Percentiles rank a stretch among this genome's conserved stretches.
These are phyloP conservation scores for Cyclotella choctawhatcheeana DNA, from an alignment of 108 stramenopile species.

Conservation along the genomic window DNA sequence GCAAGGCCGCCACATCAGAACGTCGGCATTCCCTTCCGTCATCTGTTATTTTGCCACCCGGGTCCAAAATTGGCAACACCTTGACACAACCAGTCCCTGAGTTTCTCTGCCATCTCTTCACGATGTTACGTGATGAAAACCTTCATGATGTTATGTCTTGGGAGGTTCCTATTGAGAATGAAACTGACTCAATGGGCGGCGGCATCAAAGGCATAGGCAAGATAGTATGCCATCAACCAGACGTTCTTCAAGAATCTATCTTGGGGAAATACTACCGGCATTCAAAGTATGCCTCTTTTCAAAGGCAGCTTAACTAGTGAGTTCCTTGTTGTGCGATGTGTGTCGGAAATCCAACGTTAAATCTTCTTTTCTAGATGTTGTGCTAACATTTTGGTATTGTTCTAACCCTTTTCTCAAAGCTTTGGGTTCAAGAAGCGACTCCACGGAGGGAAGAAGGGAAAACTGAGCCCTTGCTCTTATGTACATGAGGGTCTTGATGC, in stretches of 20 bases:
- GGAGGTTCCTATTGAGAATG: slow-evolving; percentile 32
- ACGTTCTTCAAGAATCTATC: slow-evolving; percentile 35
- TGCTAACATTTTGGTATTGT: no score
- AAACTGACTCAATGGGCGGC: slow-evolving; percentile 21
- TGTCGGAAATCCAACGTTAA: no score
- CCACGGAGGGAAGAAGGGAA: slow-evolving; percentile 50
- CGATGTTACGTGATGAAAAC: slow-evolving; percentile 45
- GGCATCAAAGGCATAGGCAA: slow-evolving; percentile 38
- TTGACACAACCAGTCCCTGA: slow-evolving; percentile 52
- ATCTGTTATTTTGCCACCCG: not conserved
- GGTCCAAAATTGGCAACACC: slow-evolving; percentile 5
- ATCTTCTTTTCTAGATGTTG: no score
- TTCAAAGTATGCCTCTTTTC: slow-evolving; percentile 55
- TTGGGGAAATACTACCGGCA: slow-evolving; percentile 61
- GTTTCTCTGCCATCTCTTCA: slow-evolving; percentile 59
- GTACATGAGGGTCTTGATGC: slow-evolving; percentile 43
- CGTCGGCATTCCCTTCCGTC: slow-evolving; percentile 3
- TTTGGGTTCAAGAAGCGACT: slow-evolving; percentile 62
- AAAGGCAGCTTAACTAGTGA: slow-evolving; percentile 62
- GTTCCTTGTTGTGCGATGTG: no score
- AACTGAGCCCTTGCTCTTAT: slow-evolving; percentile 55
- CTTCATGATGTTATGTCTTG: slow-evolving; percentile 43
- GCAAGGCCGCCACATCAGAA: not conserved
- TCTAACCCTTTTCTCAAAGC: no score
- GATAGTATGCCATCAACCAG: slow-evolving; percentile 53